phyloP scores from a whole-genome alignment of 2,329 filamentous ascomycete species.

The Colletotrichum sidae region DNA sequence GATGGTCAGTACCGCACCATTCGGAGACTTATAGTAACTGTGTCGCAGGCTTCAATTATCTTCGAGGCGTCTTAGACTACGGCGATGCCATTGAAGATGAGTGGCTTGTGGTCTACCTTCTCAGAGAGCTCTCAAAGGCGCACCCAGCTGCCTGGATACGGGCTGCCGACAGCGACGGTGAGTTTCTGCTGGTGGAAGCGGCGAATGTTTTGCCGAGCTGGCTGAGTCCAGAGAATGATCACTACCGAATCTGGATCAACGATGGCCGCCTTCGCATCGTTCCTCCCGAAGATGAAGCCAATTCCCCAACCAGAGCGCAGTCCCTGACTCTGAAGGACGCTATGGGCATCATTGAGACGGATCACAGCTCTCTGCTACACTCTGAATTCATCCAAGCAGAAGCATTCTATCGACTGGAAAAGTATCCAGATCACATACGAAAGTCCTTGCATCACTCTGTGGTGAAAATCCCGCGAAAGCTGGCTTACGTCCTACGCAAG shows the following conservation, averaged over 20 bases:
- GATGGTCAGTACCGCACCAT: not conserved
- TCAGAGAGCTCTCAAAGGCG: conserved; percentile 81
- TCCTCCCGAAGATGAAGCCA: conserved; percentile 58
- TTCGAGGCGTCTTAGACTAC: conserved; percentile 85
- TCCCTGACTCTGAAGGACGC: conserved; percentile 73
- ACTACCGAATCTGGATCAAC: conserved; percentile 91
- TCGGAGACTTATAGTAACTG: conserved; percentile 1
- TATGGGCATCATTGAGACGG: conserved; percentile 67
- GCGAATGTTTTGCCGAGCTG: conserved; percentile 88
- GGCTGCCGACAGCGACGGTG: conserved; percentile 88
- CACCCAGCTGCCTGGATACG: conserved; percentile 84
- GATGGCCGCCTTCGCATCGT: conserved; percentile 81
- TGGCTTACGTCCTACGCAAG: conserved; percentile 82
- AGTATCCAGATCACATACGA: conserved; percentile 82
- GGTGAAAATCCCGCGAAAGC: conserved; percentile 80
- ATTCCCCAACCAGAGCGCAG: conserved; percentile 45
- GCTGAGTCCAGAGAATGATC: conserved; percentile 91
- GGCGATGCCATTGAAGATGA: conserved; percentile 97
- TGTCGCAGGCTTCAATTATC: conserved; percentile 63
- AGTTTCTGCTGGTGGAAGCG: conserved; percentile 95
- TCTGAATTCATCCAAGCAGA: conserved; percentile 84
- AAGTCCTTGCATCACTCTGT: conserved; percentile 81
- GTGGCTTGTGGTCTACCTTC: conserved; percentile 93
- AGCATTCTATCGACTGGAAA: conserved; percentile 87
- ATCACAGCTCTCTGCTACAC: conserved; percentile 71